Percentiles rank a stretch among this genome's conserved stretches.
These are phyloP conservation scores for Xylaria nigripes DNA, from an alignment of 495 filamentous ascomycete species.

Conservation along the genomic window DNA sequence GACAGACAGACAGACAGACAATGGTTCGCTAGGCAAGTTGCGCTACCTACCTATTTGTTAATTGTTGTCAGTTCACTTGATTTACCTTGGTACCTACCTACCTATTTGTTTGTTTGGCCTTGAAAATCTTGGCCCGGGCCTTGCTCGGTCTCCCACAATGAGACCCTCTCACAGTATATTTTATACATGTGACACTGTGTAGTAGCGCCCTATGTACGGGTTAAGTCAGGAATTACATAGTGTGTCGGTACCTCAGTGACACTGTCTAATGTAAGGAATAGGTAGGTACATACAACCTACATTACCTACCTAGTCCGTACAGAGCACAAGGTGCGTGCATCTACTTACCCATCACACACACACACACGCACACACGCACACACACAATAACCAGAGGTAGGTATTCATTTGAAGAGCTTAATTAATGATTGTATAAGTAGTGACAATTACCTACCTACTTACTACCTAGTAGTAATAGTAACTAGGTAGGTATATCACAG, in stretches of 20 bases:
- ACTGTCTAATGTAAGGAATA: background rate
- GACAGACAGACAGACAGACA: background rate
- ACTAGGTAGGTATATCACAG: background rate
- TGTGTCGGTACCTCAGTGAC: background rate
- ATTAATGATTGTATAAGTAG: no score
- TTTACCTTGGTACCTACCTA: background rate
- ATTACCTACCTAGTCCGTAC: no score
- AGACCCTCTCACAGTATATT: background rate
- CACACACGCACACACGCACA: no score
- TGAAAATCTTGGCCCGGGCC: background rate
- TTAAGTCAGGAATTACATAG: background rate
- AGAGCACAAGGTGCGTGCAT: no score
- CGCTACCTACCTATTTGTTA: background rate
- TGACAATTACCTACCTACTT: no score
- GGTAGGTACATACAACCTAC: no score
- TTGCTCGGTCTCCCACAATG: background rate
- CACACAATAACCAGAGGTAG: no score
- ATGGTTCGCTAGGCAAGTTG: background rate
- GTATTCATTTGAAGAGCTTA: no score
- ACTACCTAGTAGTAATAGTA: no score
- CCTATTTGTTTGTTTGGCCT: constrained; percentile 5
- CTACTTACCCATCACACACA: no score
- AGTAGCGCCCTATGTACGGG: background rate
- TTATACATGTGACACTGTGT: background rate
- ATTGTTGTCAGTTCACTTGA: background rate